Evolutionary conservation across 495 filamentous ascomycete genomes (phyloP).

Genomic region (Oleoguttula mirabilis): DNA sequence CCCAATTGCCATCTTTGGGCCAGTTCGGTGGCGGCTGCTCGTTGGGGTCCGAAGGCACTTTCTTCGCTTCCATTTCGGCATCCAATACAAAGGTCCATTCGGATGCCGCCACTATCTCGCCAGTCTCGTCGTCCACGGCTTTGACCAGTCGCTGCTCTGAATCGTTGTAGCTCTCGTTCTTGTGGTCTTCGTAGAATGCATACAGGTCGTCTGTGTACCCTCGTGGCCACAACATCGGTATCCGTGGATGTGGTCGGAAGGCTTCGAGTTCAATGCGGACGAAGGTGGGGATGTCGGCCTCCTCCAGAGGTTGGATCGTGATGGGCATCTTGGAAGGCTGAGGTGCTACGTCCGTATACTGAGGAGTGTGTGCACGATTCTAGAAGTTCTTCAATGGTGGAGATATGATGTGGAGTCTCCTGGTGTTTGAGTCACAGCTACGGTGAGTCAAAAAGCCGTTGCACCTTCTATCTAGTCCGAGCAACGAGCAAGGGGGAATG

Average conservation of each 20-base stretch:
- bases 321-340: slow-evolving; percentile 16
- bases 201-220: slow-evolving; percentile 15
- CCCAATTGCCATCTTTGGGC: slow-evolving; percentile 16
- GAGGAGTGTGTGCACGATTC: too few species aligned
- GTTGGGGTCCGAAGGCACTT: slow-evolving; percentile 5
- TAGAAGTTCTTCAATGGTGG: too few species aligned
- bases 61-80: neutral
- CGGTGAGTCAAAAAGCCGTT: too few species aligned
- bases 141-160: slow-evolving; percentile 8
- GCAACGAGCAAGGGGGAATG: too few species aligned
- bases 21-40: slow-evolving; percentile 12
- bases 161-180: slow-evolving; percentile 5
- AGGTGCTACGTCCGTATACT: too few species aligned
- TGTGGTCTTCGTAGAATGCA: slow-evolving; percentile 10
- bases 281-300: slow-evolving; percentile 14
- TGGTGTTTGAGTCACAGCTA: too few species aligned
- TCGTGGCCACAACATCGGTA: slow-evolving; percentile 12
- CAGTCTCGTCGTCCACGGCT: slow-evolving; percentile 11
- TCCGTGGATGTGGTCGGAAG: slow-evolving; percentile 13
- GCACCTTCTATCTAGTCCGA: too few species aligned
- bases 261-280: slow-evolving; percentile 13
- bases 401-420: too few species aligned
- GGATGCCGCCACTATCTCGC: slow-evolving; percentile 10
- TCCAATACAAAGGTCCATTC: slow-evolving; percentile 17
- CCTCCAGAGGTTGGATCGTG: slow-evolving; percentile 5